These are phyloP conservation scores for Fomes fomentarius DNA, from an alignment of 1,284 basidiomycete species.

Conservation along the genomic window DNA sequence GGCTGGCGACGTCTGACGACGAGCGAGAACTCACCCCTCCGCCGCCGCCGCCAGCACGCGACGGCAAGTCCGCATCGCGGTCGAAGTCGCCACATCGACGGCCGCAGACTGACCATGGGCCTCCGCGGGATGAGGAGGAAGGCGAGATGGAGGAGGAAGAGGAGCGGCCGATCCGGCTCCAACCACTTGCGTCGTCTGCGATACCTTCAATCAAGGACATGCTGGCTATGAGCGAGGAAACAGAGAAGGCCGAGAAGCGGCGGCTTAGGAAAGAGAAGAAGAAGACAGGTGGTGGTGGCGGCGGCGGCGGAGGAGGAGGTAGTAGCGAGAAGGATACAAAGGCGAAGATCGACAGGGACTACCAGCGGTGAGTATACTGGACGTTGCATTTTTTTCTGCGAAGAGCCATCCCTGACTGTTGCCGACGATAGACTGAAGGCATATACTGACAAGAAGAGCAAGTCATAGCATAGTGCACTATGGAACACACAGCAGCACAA, in stretches of 20 bases:
- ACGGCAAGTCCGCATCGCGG: constrained; percentile 1
- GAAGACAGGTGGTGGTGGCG: constrained; percentile 39
- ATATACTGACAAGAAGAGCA: constrained; percentile 51
- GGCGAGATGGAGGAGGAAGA: constrained; percentile 40
- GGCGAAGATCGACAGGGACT: constrained; percentile 50
- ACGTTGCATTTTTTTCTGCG: too few species aligned
- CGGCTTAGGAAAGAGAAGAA: constrained; percentile 75
- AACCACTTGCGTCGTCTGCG: constrained; percentile 72
- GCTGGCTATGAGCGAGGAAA: constrained; percentile 73
- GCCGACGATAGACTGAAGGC: constrained; percentile 47
- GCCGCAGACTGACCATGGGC: constrained; percentile 7
- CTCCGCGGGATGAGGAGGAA: constrained; percentile 23
- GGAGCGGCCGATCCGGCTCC: constrained; percentile 54
- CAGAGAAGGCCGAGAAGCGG: constrained; percentile 63
- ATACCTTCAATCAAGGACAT: constrained; percentile 82
- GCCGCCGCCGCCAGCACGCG: constrained; percentile 3
- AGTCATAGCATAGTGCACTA: constrained; percentile 1
- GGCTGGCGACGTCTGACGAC: constrained; percentile 27
- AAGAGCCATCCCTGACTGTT: not conserved
- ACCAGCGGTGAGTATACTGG: constrained; percentile 44
- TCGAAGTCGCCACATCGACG: constrained; percentile 19
- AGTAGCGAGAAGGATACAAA: constrained; percentile 37
- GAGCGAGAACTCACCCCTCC: constrained; percentile 14
- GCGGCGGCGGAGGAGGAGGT: constrained; percentile 15
- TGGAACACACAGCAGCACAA: too few species aligned